phyloP scores from a whole-genome alignment of 257 asterid genomes.

The Solanum phureja region DNA sequence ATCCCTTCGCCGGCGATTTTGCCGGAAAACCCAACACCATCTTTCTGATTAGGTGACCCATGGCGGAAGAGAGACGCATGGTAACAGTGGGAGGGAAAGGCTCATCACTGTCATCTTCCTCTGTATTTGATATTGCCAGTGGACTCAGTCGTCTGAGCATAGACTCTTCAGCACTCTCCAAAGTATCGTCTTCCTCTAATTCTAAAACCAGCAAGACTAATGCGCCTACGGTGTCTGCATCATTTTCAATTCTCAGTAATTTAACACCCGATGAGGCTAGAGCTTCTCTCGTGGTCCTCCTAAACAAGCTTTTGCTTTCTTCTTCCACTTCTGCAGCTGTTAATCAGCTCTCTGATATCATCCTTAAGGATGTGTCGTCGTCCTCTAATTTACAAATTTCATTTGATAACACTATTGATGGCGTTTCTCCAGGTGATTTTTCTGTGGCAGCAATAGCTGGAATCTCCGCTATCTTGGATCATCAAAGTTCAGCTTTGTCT shows the following conservation, averaged over 20 bases:
- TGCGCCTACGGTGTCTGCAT: neutral
- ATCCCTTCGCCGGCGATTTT: neutral
- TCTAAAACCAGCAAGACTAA: neutral
- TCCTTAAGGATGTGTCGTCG: conserved; percentile 15
- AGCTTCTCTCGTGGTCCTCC: conserved; percentile 49
- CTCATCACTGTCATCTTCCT: conserved; percentile 31
- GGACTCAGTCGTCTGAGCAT: conserved; percentile 30
- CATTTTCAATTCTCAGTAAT: conserved; percentile 33
- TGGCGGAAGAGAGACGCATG: conserved; percentile 28
- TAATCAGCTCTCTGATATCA: conserved; percentile 27
- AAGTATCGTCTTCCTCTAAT: conserved; percentile 18
- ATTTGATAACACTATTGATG: conserved; percentile 11
- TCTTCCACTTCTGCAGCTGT: conserved; percentile 21
- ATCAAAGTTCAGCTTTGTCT: conserved; percentile 31
- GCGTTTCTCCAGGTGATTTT: conserved; percentile 30
- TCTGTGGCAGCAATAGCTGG: conserved; percentile 46
- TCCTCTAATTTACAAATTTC: neutral
- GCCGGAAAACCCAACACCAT: neutral
- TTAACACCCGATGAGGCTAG: conserved; percentile 37
- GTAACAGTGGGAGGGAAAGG: conserved; percentile 69
- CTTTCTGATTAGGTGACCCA: neutral
- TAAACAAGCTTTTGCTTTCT: conserved; percentile 49
- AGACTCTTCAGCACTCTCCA: conserved; percentile 49
- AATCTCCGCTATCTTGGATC: conserved; percentile 56
- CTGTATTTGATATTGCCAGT: conserved; percentile 42